Evolutionary conservation across 306 rosid genomes (phyloP).

Genomic region (Morella rubra): DNA sequence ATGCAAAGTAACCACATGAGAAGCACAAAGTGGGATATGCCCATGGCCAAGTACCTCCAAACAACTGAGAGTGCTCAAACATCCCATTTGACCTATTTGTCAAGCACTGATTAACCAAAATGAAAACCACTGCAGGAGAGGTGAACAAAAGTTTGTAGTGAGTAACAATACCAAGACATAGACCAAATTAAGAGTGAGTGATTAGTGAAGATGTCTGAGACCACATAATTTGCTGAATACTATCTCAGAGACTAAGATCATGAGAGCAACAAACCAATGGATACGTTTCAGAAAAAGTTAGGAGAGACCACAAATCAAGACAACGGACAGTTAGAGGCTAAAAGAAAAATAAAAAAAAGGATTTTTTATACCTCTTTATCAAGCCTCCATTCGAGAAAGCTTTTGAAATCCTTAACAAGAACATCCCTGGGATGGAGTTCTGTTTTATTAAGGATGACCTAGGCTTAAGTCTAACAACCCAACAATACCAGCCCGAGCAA

Average conservation of each 20-base stretch:
- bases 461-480: not conserved
- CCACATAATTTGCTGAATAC: conserved; percentile 2
- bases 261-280: not conserved
- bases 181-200: not conserved
- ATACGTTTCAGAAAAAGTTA: conserved; percentile 5
- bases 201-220: not conserved
- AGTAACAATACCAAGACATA: not conserved
- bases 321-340: not conserved
- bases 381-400: not conserved
- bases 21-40: conserved; percentile 80
- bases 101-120: conserved; percentile 57
- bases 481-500: not conserved
- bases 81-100: conserved; percentile 52
- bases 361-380: not conserved
- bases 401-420: not conserved
- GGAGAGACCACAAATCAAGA: not conserved
- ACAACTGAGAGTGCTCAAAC: conserved; percentile 82
- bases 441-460: not conserved
- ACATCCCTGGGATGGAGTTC: not conserved
- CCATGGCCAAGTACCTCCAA: conserved; percentile 84
- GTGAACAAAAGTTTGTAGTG: conserved; percentile 2
- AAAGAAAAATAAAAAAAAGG: not conserved
- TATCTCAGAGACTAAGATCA: not conserved
- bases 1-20: conserved; percentile 98
- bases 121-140: conserved; percentile 60